These are phyloP conservation scores for Inosperma sp. DNA, from an alignment of 768 basidiomycete genomes.

Conservation along the genomic window DNA sequence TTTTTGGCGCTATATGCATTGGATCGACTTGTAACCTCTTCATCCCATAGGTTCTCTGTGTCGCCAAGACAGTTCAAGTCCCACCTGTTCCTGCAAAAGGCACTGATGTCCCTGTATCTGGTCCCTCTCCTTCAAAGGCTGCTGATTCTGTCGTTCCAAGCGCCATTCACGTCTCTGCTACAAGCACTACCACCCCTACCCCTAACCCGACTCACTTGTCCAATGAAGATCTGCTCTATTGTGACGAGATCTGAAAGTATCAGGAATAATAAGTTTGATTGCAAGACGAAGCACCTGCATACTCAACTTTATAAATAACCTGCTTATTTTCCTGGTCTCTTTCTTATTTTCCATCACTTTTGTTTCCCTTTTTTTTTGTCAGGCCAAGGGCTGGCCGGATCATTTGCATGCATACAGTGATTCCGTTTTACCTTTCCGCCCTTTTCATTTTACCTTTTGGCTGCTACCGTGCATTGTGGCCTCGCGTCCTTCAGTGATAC, in stretches of 20 bases:
- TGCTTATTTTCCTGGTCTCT: background rate
- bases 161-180: background rate
- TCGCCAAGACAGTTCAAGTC: conserved; percentile 20
- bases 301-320: too few species aligned
- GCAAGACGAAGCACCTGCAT: background rate
- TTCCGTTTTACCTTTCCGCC: too few species aligned
- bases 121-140: conserved; percentile 12
- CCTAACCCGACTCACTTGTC: conserved; percentile 3
- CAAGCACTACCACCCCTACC: background rate
- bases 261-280: background rate
- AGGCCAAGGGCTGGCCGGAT: background rate
- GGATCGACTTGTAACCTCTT: background rate
- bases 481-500: too few species aligned
- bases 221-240: conserved; percentile 24
- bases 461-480: background rate
- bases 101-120: conserved; percentile 15
- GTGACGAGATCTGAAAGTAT: conserved; percentile 19
- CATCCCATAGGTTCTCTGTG: conserved; percentile 25
- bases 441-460: background rate
- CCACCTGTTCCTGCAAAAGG: conserved; percentile 22
- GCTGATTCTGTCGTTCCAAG: conserved; percentile 10
- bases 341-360: background rate
- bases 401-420: too few species aligned
- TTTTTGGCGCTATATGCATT: background rate
- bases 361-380: background rate